Evolutionary conservation across 345 rosid genomes (phyloP).

Genomic region (Lepidium didymum): DNA sequence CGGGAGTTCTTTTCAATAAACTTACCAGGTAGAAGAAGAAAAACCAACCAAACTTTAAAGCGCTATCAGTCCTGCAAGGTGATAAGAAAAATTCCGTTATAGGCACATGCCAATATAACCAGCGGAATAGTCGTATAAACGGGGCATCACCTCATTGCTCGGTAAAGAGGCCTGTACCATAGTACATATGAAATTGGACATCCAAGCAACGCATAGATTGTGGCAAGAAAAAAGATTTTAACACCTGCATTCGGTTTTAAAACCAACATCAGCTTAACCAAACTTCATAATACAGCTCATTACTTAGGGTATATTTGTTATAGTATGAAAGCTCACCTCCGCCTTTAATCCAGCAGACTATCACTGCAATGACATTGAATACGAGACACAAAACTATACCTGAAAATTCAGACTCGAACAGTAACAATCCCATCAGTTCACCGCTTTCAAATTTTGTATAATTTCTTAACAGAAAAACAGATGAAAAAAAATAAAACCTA

Average conservation of each 20-base stretch:
- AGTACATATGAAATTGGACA: conserved; percentile 78
- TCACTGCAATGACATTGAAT: conserved; percentile 75
- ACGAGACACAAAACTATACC: conserved; percentile 82
- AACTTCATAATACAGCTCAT: neutral
- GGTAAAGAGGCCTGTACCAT: conserved; percentile 96
- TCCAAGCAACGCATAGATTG: conserved; percentile 74
- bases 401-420: conserved; percentile 27
- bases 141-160: conserved; percentile 67
- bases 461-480: neutral
- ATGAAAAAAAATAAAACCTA: conserved; percentile 13
- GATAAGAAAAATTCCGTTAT: conserved; percentile 1
- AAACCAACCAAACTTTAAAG: conserved; percentile 89
- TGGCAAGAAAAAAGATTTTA: conserved; percentile 82
- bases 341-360: conserved; percentile 79
- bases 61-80: conserved; percentile 89
- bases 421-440: neutral
- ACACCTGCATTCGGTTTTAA: conserved; percentile 49
- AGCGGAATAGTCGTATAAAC: neutral
- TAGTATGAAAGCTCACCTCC: conserved; percentile 52
- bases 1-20: neutral
- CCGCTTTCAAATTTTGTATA: neutral
- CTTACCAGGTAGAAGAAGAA: conserved; percentile 91
- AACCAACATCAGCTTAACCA: neutral
- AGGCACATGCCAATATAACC: neutral
- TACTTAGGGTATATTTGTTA: neutral